Base-by-base conservation (phyloP, 441 rosid species). In the Mallotus repandus region DNA sequence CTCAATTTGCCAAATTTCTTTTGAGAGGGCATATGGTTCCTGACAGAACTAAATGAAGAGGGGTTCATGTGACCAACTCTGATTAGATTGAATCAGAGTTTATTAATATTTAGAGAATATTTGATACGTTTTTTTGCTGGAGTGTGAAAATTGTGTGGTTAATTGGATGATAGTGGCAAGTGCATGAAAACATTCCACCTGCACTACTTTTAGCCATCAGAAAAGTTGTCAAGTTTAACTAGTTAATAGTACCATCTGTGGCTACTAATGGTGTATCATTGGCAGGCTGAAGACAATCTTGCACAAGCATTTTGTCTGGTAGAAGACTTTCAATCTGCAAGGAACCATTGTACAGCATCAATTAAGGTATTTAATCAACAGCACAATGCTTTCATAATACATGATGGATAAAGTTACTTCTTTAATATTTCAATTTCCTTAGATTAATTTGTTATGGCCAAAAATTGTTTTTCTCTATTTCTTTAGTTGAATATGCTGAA, bases 211-310 rank as follows among this genome's bases (percentile, higher is more conserved):
- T 58, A 62, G 50, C 43, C 11, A 8, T 41, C 10, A 13, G 15
- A 10, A 54, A 22, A 32, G 3, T 19, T 5, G 6, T 55, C 18
- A 45, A 15, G 38, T 2, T 11, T 55, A 54, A 4, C 57, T 10
- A 50, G 57, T 16, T 54, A 55, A 68, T 25, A 16, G 55, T 2
- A 59, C 46, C 35, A 16, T 38, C 48, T 50, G 54, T 72, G 18
- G 22, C 19, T 43, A 43, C 64, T 25, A 7, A 64, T 63, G 68
- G 57, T 38, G 41, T 11, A 32, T 60, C 71, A 74, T 75, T 65
- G 69, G 74, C 81, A 93, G 98, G 87, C 87, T 29, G 91, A 87
- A 79, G 98, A 94, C 76, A 86, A 63, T 78, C 79, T 89, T 66
- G 92, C 97, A 22, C 93, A 87, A 74, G 91, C 85, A 50, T 90